Evolutionary conservation across 2,329 filamentous ascomycete genomes (phyloP), one percentile per base, ranked within the genome.

Genomic region (Penicillium sp.): DNA sequence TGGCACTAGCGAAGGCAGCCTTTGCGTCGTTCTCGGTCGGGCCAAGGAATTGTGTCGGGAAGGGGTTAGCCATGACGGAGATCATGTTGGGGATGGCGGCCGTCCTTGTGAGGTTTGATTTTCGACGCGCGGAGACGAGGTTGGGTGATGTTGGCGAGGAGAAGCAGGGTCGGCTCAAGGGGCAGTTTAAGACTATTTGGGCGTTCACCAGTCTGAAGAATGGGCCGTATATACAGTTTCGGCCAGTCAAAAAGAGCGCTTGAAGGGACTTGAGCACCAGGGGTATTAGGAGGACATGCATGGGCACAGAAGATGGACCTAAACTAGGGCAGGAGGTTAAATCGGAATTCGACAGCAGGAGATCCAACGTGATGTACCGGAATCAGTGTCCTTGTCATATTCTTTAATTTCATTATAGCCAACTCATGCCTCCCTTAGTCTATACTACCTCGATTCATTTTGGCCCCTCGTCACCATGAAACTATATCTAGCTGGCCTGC

Each of bases 61-160:
- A 50, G 21, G 45, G 46, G 26, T 19, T 60, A 30, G 58, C 58
- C 5, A 48, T 50, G 51, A 49, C 29, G 6, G 58, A 60, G 44
- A 26, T 56, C 9, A 47, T 45, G 23, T 17, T 60, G 45, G 58
- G 31, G 3, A 29, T 56, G 58, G 51, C 52, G 7, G 38, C 51
- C 1, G 38, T 56, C 35, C 19, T 60, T 3, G 26, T 41, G 3
- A 13, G 35, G 13, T 56, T 23, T 46, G 52, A 56, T 38, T 38
- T 60, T 31, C 48, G 48, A 1, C 17, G 48, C 26, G 29, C 48
- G 7, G 56, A 30, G 21, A 47, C 23, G 45, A 31, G 47, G 23
- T 7, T 38, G 35, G 38, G 21, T 1, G 11, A 45, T 31, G 23
- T 58, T n/a, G 48, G 56, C 0, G 48, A 58, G 56, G 56, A 47